Conservation (phyloP, 306 rosid genomes). For the Nissolia schottii region DNA sequence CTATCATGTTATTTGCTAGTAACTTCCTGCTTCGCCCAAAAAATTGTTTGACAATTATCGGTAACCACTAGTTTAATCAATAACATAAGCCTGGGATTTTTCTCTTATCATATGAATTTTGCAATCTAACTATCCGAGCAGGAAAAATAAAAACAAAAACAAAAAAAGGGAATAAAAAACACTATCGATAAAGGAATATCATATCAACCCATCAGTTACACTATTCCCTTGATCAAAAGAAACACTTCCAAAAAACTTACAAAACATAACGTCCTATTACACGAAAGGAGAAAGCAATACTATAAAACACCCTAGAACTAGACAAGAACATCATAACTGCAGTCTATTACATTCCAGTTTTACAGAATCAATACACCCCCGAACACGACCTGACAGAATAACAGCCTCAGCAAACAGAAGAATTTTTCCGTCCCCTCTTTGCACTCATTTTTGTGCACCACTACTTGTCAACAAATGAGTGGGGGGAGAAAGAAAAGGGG, state of each 20-base stretch:
- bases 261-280: neutral
- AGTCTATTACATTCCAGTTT: neutral
- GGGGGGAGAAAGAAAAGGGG: too few relatives aligned
- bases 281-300: neutral
- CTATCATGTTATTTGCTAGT: neutral
- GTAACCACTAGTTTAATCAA: too few relatives aligned
- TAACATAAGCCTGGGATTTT: neutral
- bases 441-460: too few relatives aligned
- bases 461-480: too few relatives aligned
- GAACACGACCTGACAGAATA: neutral
- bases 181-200: too few relatives aligned
- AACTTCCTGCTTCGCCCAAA: neutral
- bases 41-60: neutral
- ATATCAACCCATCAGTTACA: neutral
- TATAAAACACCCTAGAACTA: neutral
- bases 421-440: too few relatives aligned
- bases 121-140: neutral
- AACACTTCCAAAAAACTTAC: neutral
- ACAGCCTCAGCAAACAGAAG: conserved; percentile 29
- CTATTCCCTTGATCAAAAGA: neutral
- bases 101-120: neutral
- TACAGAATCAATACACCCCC: neutral
- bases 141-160: neutral
- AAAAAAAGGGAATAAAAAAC: neutral
- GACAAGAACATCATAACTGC: neutral